Base-by-base conservation (phyloP, 2,329 filamentous ascomycete genomes). In the Metarhizium humberi region DNA sequence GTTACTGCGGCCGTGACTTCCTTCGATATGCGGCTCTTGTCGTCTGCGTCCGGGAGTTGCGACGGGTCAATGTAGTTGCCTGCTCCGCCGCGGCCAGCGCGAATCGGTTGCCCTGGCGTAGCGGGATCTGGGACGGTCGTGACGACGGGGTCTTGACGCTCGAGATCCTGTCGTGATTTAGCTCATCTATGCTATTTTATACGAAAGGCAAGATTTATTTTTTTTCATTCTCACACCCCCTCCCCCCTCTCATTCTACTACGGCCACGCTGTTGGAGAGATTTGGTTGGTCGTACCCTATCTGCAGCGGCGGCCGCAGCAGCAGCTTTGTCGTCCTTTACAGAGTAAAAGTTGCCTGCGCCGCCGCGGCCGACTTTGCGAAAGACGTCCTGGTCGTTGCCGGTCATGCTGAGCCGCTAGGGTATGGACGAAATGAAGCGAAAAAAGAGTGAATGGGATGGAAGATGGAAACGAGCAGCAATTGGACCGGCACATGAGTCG, bases 301-400 rank as follows among this genome's bases (percentile, higher is more conserved):
- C 30, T 42, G 42, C 38, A 4, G 36, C 16, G 30, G 10, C 7
- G 48, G 29, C 54, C 58, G 68, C 71, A 55, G 65, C 63, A 49
- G 68, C 72, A 34, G 78, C 74, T 32, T 80, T 73, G 30, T 78
- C 66, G 56, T 82, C 75, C 60, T 77, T 73, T 59, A 78, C 74
- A 63, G 73, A 73, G 63, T 77, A 77, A 66, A 78, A 84, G 68
- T 87, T 87, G 53, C 84, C 84, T 6, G 82, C 82, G 51, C 84
- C 84, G 54, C 84, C 84, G 51, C 84, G 79, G 55, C 84, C 83
- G 46, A 78, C 74, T 56, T 74, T 75, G 60, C 74, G 73, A 60
- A 78, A 78, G 52, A 72, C 72, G 61, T 78, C 78, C 56, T 65
- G 61, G 42, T 67, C 62, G 54, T 61, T 56, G 42, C 64, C 51